phyloP scores from a whole-genome alignment of 2,329 filamentous ascomycete genomes.

The Botrytis byssoidea region DNA sequence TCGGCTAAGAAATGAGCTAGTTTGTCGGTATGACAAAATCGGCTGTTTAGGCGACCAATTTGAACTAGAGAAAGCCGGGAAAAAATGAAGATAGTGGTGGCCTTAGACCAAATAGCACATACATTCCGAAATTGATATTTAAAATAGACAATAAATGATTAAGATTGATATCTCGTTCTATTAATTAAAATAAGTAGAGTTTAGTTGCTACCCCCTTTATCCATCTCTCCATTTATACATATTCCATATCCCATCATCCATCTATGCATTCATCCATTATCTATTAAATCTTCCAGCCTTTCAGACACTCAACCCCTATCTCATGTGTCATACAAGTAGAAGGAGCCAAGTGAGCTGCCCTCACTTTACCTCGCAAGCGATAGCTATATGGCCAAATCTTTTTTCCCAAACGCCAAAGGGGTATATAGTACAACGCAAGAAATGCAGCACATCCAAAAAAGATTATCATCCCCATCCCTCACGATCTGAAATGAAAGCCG shows the following conservation, averaged over 20 bases:
- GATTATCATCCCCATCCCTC: background rate
- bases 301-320: background rate
- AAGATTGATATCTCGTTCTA: background rate
- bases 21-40: background rate
- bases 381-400: background rate
- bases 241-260: background rate
- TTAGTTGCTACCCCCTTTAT: background rate
- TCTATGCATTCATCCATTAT: background rate
- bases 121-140: too few species aligned
- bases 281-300: background rate
- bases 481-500: background rate
- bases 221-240: background rate
- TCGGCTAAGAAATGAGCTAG: background rate
- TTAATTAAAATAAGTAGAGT: background rate
- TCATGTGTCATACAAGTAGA: background rate
- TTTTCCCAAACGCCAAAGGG: background rate
- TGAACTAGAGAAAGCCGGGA: background rate
- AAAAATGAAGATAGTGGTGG: background rate
- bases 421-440: background rate
- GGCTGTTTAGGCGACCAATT: background rate
- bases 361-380: background rate
- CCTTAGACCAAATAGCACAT: too few species aligned
- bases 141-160: background rate
- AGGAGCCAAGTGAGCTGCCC: background rate
- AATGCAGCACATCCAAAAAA: background rate